A percentile compares a stretch with the other conserved stretches of the same genome.
phyloP scores from a whole-genome alignment of 495 filamentous ascomycete species.

The Jackrogersella minutella region DNA sequence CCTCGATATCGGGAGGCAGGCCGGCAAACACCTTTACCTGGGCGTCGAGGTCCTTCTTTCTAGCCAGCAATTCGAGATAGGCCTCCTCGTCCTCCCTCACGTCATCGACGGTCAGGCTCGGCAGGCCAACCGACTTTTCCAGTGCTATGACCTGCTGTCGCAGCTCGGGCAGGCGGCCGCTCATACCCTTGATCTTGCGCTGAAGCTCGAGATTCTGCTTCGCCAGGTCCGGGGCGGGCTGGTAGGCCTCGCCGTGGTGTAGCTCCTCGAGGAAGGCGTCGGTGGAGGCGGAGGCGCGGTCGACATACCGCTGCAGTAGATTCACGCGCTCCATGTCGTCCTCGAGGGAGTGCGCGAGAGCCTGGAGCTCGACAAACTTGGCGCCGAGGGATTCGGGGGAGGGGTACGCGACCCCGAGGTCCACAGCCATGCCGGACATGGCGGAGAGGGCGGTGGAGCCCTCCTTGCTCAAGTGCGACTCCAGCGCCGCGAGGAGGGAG shows the following conservation, averaged over 20 bases:
- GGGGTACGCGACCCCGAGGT: constrained; percentile 43
- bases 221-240: constrained; percentile 59
- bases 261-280: constrained; percentile 45
- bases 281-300: constrained; percentile 41
- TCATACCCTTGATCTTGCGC: constrained; percentile 65
- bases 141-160: constrained; percentile 52
- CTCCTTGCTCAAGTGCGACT: constrained; percentile 53
- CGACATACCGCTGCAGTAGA: constrained; percentile 52
- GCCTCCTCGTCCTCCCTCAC: constrained; percentile 62
- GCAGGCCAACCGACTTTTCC: constrained; percentile 35
- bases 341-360: constrained; percentile 48
- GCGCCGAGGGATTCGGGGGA: constrained; percentile 47
- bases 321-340: constrained; percentile 53
- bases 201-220: constrained; percentile 69
- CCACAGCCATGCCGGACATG: constrained; percentile 50
- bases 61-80: constrained; percentile 57
- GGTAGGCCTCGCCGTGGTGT: constrained; percentile 55
- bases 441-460: constrained; percentile 53
- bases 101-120: constrained; percentile 51
- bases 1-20: constrained; percentile 72
- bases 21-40: constrained; percentile 69
- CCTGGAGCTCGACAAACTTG: constrained; percentile 50
- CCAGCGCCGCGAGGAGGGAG: constrained; percentile 46
- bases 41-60: constrained; percentile 64
- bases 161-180: constrained; percentile 64